Base-by-base conservation (phyloP, 371 early-diverging fungal species). In the Blyttiomyces sp. region DNA sequence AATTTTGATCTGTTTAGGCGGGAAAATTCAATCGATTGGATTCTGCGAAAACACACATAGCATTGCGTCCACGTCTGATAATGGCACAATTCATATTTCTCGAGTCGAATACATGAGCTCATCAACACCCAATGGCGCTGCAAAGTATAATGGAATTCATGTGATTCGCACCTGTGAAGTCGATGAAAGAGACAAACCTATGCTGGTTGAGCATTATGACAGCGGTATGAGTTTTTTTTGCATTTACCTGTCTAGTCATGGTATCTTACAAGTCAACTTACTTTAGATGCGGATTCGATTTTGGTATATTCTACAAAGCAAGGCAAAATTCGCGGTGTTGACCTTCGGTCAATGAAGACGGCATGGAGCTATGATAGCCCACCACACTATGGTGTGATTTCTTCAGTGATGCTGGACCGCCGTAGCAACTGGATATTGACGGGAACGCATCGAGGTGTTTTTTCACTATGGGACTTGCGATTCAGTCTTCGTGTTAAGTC, bases 51-150 rank as follows among this genome's bases (percentile, higher is more conserved):
- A 83, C 34, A 83, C 88, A 0, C 87, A 92, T 68, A 87, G 89
- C 63, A 79, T 93, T 45, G 92, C 89, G 0, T 82, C 91, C 9
- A 86, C 87, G n/a, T 87, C 93, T 0, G 88, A 88, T 61, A 90
- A 89, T 62, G 94, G 94, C 13, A 79, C 81, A 33, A 86, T 94
- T 54, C 90, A 92, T 60, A 71, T 94, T n/a, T 84, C 88, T 57
- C 76, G 67, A 3, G 63, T 74, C n/a, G 75, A 71, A 31, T 72
- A 68, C 32, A 48, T 75, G 30, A 57, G 50, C 33, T 43, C 61
- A 21, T 49, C 27, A 21, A 11, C 31, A 4, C 24, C 23, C 35
- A 1, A 45, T 48, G n/a, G 34, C 35, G 4, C 48, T 4, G 27
- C 60, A 23, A 62, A 63, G 33, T 76, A 76, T 43, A 46, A 31